Conservation (phyloP, 208 protist species). For the Crithidia mellificae region DNA sequence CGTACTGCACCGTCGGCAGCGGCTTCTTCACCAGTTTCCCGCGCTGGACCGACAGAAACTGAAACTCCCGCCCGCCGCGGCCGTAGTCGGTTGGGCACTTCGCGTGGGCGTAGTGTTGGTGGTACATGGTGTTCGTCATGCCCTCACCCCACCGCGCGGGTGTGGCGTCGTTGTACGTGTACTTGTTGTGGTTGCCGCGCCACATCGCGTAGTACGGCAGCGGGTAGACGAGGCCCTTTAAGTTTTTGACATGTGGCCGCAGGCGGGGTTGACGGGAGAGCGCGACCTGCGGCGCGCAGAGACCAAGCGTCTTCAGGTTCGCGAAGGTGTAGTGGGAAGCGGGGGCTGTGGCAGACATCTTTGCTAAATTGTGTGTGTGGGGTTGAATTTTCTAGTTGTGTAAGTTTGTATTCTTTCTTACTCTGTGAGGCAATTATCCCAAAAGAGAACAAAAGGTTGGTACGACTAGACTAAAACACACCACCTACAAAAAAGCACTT, state of each 20-base stretch:
- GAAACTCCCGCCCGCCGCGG: slow-evolving; percentile 84
- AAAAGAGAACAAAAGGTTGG: no score
- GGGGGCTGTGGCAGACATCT: slow-evolving; percentile 45
- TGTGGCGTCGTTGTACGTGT: slow-evolving; percentile 82
- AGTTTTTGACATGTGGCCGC: slow-evolving; percentile 62
- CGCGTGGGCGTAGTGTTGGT: slow-evolving; percentile 89
- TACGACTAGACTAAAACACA: no score
- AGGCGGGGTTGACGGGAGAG: slow-evolving; percentile 83
- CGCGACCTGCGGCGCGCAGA: slow-evolving; percentile 66
- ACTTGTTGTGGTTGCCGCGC: slow-evolving; percentile 88
- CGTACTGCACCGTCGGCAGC: slow-evolving; percentile 84
- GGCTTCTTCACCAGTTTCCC: slow-evolving; percentile 84
- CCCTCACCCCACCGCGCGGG: slow-evolving; percentile 84
- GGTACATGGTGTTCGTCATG: slow-evolving; percentile 74
- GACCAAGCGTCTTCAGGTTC: slow-evolving; percentile 57
- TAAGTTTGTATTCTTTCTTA: slow-evolving; percentile 3
- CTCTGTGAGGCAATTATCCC: no score
- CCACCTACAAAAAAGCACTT: no score
- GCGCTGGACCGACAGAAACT: slow-evolving; percentile 65
- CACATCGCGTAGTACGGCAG: slow-evolving; percentile 91
- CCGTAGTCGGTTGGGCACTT: slow-evolving; percentile 92
- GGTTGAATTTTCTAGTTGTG: not conserved
- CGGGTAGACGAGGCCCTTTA: slow-evolving; percentile 82
- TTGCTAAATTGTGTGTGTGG: not conserved
- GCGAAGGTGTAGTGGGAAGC: slow-evolving; percentile 73